A percentile compares a stretch with the other conserved stretches of the same genome.
Conservation (phyloP, 345 rosid genomes). For the Gossypium sturtianum region DNA sequence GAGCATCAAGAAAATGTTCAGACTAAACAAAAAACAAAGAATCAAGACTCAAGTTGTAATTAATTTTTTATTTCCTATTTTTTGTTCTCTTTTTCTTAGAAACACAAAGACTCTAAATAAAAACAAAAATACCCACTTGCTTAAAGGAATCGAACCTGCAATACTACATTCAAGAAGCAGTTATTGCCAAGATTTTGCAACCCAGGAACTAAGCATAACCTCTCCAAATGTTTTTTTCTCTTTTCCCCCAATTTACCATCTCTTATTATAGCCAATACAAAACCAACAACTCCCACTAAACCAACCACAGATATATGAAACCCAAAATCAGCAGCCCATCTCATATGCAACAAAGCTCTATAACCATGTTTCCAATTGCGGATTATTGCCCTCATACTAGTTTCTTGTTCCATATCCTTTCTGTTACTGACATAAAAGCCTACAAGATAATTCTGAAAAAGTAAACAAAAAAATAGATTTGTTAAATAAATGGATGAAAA, state of each 20-base stretch:
- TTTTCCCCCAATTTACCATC: conserved; percentile 31
- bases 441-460: not conserved
- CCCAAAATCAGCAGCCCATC: conserved; percentile 39
- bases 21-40: not conserved
- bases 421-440: not conserved
- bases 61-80: not conserved
- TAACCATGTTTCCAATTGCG: conserved; percentile 16
- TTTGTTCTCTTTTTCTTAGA: not conserved
- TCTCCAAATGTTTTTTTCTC: conserved; percentile 18
- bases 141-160: conserved; percentile 51
- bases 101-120: not conserved
- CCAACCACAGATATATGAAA: conserved; percentile 42
- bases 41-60: not conserved
- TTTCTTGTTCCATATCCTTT: not conserved
- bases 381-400: conserved; percentile 1
- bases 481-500: not conserved
- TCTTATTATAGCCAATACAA: conserved; percentile 39
- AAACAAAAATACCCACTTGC: not conserved
- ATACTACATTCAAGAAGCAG: conserved; percentile 75
- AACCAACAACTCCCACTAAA: conserved; percentile 48
- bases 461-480: not conserved
- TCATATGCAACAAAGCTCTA: conserved; percentile 15
- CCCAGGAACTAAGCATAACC: conserved; percentile 55
- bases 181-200: conserved; percentile 76
- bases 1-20: not conserved